Evolutionary conservation across 345 rosid species (phyloP).

Genomic region (Psidium guajava): DNA sequence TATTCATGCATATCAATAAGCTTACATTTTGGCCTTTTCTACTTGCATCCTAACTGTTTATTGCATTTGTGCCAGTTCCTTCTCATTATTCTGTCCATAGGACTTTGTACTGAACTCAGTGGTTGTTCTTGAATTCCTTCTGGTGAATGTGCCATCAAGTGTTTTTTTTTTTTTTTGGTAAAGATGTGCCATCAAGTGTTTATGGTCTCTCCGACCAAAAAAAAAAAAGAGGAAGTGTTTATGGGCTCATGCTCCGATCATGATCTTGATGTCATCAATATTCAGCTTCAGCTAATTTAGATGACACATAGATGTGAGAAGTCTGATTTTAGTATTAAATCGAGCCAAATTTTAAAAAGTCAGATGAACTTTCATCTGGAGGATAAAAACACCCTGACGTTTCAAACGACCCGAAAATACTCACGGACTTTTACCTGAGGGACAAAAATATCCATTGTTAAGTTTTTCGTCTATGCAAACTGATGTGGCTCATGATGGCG

Average conservation of each 20-base stretch:
- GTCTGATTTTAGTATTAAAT: not conserved
- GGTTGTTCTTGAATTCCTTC: not conserved
- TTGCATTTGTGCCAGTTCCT: not conserved
- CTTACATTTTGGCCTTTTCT: not conserved
- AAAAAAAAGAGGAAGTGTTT: not conserved
- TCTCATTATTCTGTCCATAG: not conserved
- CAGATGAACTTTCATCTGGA: not conserved
- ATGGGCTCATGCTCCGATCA: not conserved
- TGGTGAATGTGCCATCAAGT: not conserved
- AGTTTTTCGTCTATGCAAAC: not conserved
- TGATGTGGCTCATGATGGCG: not conserved
- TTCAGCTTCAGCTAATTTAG: not conserved
- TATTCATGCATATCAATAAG: not conserved
- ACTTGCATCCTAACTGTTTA: not conserved
- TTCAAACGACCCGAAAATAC: not conserved
- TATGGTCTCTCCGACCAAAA: no score
- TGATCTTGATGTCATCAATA: not conserved
- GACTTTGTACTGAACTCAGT: not conserved
- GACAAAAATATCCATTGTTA: not conserved
- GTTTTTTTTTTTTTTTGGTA: no score
- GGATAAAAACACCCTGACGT: not conserved
- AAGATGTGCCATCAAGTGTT: not conserved
- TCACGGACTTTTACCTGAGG: not conserved
- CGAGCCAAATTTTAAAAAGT: not conserved
- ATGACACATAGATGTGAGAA: not conserved